Conservation (phyloP, 257 asterid species). For the Gardenia jasminoides region DNA sequence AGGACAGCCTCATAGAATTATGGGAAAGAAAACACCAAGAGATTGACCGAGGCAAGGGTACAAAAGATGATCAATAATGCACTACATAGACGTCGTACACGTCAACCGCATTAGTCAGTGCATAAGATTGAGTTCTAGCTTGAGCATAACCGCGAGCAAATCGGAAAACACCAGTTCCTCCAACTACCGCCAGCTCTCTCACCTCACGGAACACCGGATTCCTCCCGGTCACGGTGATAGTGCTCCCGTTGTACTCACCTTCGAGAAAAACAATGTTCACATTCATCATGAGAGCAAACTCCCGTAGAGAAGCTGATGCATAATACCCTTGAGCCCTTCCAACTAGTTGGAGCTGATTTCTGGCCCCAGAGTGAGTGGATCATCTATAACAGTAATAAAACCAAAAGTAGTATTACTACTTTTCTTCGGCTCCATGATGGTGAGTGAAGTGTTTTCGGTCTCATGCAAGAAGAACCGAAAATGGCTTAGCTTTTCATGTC, state of each 20-base stretch:
- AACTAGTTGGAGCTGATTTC: slow-evolving; percentile 8
- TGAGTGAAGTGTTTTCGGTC: slow-evolving; percentile 12
- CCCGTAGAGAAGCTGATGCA: slow-evolving; percentile 21
- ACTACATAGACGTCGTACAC: slow-evolving; percentile 46
- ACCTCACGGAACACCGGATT: slow-evolving; percentile 34
- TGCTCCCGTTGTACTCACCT: slow-evolving; percentile 18
- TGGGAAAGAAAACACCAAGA: not conserved
- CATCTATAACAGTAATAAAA: slow-evolving; percentile 4
- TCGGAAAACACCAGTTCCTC: slow-evolving; percentile 67
- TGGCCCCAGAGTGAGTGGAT: slow-evolving; percentile 11
- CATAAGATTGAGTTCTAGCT: slow-evolving; percentile 41
- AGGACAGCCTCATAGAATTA: too few species aligned
- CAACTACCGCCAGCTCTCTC: slow-evolving; percentile 62
- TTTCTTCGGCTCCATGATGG: not conserved
- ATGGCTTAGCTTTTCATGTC: slow-evolving; percentile 25
- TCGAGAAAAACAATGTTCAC: slow-evolving; percentile 15
- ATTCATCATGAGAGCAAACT: slow-evolving; percentile 5
- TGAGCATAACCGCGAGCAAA: slow-evolving; percentile 52
- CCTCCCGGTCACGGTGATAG: slow-evolving; percentile 40
- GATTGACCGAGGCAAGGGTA: too few species aligned
- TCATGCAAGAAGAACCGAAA: slow-evolving; percentile 25
- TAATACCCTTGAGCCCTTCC: slow-evolving; percentile 19
- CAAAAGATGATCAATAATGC: slow-evolving; percentile 26
- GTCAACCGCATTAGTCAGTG: slow-evolving; percentile 49
- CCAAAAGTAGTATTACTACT: slow-evolving; percentile 6